Percentiles rank a stretch among this genome's conserved stretches.
Evolutionary conservation across 805 yeast species (phyloP).

Genomic region (Ogataea sp.): DNA sequence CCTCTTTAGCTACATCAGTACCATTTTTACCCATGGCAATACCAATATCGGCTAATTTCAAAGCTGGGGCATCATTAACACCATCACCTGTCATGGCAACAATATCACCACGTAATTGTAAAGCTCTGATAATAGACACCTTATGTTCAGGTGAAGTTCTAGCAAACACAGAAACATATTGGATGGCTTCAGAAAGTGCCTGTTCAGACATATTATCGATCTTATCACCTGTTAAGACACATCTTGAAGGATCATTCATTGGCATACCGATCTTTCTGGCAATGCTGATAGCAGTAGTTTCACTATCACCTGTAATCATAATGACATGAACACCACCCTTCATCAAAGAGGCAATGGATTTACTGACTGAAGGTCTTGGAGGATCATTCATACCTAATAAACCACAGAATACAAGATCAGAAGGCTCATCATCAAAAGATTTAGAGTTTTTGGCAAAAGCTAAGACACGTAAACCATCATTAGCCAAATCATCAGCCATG

Average conservation of each 20-base stretch:
- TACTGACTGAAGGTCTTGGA: slow-evolving; percentile 80
- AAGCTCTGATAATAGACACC: slow-evolving; percentile 79
- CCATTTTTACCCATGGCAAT: slow-evolving; percentile 92
- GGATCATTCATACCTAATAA: slow-evolving; percentile 96
- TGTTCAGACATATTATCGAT: slow-evolving; percentile 68
- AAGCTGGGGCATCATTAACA: slow-evolving; percentile 97
- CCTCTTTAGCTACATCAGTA: slow-evolving; percentile 97
- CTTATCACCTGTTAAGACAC: slow-evolving; percentile 80
- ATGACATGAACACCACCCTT: slow-evolving; percentile 96
- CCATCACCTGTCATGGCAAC: slow-evolving; percentile 99
- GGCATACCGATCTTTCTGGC: slow-evolving; percentile 91
- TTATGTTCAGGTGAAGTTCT: slow-evolving; percentile 95
- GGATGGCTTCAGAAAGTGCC: slow-evolving; percentile 66
- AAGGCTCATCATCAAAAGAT: slow-evolving; percentile 35
- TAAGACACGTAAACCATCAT: slow-evolving; percentile 78
- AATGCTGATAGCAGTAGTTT: slow-evolving; percentile 76
- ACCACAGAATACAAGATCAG: slow-evolving; percentile 71
- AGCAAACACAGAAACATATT: slow-evolving; percentile 82
- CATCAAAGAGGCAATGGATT: slow-evolving; percentile 66
- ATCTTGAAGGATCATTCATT: slow-evolving; percentile 46
- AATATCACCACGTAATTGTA: slow-evolving; percentile 85
- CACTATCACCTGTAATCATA: slow-evolving; percentile 96
- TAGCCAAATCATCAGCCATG: slow-evolving; percentile 60
- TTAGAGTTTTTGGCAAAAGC: slow-evolving; percentile 59
- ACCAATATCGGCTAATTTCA: slow-evolving; percentile 93